Evolutionary conservation across 148 eudicot species (phyloP).

Genomic region (Vaccinium macrocarpon): DNA sequence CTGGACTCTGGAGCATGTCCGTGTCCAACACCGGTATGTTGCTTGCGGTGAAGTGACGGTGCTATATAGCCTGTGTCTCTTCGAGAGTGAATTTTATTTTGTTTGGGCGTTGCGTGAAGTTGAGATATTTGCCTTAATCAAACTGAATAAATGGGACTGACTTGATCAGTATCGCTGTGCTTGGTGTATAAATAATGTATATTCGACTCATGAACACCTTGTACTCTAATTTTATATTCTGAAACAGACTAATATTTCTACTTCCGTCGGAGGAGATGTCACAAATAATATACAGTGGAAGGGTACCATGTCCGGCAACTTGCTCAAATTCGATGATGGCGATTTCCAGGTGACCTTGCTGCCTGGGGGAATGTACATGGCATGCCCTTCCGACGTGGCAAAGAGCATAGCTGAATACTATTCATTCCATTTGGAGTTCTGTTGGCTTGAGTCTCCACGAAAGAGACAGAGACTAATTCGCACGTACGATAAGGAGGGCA

Average conservation of each 20-base stretch:
- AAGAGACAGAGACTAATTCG: constrained; percentile 93
- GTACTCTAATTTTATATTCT: not conserved
- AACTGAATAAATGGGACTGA: not conserved
- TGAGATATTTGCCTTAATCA: not conserved
- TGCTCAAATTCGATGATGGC: constrained; percentile 70
- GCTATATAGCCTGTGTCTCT: not conserved
- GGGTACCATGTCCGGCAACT: constrained; percentile 55
- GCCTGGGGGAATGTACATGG: constrained; percentile 98
- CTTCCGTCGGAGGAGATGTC: constrained; percentile 38
- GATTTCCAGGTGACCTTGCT: constrained; percentile 74
- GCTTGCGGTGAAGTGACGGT: too few relatives aligned
- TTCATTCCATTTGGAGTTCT: constrained; percentile 86
- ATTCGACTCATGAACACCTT: not conserved
- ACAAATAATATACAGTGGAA: constrained; percentile 73
- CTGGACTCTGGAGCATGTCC: too few relatives aligned
- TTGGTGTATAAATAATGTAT: not conserved
- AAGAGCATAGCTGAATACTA: constrained; percentile 63
- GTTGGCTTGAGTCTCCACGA: constrained; percentile 86
- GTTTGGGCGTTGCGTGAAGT: not conserved
- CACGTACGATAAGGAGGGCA: constrained; percentile 77
- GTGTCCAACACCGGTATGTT: too few relatives aligned
- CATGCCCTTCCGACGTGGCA: constrained; percentile 68
- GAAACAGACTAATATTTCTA: constrained; percentile 55
- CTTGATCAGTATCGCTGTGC: not conserved
- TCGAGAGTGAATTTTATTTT: not conserved